A percentile compares a stretch with the other conserved stretches of the same genome.
Conservation (phyloP, 2,329 filamentous ascomycete genomes). For the Xylaria sp. region DNA sequence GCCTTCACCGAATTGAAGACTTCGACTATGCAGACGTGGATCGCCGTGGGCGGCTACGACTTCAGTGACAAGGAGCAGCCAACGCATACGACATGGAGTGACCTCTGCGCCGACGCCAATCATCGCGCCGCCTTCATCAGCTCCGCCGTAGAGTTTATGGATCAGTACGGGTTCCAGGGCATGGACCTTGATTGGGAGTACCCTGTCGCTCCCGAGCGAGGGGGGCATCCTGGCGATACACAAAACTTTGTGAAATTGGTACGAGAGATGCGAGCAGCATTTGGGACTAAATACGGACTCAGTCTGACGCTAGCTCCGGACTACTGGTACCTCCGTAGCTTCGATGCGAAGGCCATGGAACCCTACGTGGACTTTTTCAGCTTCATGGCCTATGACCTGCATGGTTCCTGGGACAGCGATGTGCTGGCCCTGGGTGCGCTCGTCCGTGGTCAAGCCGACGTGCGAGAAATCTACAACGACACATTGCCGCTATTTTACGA, state of each 20-base stretch:
- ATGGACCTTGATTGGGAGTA: constrained; percentile 57
- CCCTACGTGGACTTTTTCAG: constrained; percentile 45
- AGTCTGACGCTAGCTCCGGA: constrained; percentile 45
- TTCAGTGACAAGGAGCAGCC: constrained; percentile 46
- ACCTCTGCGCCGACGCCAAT: constrained; percentile 31
- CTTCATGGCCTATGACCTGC: constrained; percentile 50
- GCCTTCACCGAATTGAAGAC: constrained; percentile 43
- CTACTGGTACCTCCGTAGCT: constrained; percentile 49
- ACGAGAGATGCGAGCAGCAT: constrained; percentile 44
- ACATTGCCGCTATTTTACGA: constrained; percentile 50
- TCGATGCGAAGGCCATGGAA: constrained; percentile 1
- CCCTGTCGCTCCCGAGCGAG: constrained; percentile 44
- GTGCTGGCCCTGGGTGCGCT: constrained; percentile 39
- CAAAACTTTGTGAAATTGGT: constrained; percentile 45
- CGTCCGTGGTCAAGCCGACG: constrained; percentile 48
- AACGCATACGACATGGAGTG: constrained; percentile 37
- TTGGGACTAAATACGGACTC: constrained; percentile 47
- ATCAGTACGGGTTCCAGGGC: constrained; percentile 47
- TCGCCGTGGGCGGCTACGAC: constrained; percentile 50
- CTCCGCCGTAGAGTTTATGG: constrained; percentile 43
- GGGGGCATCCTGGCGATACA: constrained; percentile 45
- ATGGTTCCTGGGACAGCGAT: constrained; percentile 49
- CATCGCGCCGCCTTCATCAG: constrained; percentile 46
- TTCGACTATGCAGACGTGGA: constrained; percentile 42
- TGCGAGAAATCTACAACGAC: constrained; percentile 48